Conservation (phyloP, 2,329 filamentous ascomycete species). For the Hymenoscyphus linearis region DNA sequence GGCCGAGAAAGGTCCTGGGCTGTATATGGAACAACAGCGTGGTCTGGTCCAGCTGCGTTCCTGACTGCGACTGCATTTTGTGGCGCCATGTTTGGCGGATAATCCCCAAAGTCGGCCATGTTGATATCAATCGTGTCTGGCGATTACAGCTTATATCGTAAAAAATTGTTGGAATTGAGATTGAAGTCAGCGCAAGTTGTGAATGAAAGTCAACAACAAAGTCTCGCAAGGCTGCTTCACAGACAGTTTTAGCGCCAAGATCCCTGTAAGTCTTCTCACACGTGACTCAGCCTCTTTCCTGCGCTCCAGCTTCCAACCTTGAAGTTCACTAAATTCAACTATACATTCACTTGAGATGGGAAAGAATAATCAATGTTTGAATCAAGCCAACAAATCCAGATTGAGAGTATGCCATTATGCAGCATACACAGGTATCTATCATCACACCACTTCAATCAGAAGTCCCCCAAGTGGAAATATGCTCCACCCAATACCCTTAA, state of each 20-base stretch:
- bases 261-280: not conserved
- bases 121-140: conserved; percentile 14
- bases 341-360: not conserved
- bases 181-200: not conserved
- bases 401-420: conserved; percentile 20
- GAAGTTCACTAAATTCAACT: no score
- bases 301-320: no score
- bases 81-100: conserved; percentile 61
- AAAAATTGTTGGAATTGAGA: not conserved
- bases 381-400: conserved; percentile 2
- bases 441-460: conserved; percentile 17
- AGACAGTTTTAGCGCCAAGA: not conserved
- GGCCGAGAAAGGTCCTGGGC: conserved; percentile 66
- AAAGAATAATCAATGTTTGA: not conserved
- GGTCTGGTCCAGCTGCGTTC: conserved; percentile 49
- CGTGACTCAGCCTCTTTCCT: not conserved
- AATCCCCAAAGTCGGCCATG: conserved; percentile 59
- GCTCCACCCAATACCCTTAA: conserved; percentile 9
- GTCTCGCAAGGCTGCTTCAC: not conserved
- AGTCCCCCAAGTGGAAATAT: conserved; percentile 16
- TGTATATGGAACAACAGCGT: conserved; percentile 60
- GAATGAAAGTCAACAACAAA: not conserved
- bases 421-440: conserved; percentile 26
- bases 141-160: not conserved
- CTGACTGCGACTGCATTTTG: conserved; percentile 58